Evolutionary conservation across 2,329 filamentous ascomycete species (phyloP).

Genomic region (Cytospora mali): DNA sequence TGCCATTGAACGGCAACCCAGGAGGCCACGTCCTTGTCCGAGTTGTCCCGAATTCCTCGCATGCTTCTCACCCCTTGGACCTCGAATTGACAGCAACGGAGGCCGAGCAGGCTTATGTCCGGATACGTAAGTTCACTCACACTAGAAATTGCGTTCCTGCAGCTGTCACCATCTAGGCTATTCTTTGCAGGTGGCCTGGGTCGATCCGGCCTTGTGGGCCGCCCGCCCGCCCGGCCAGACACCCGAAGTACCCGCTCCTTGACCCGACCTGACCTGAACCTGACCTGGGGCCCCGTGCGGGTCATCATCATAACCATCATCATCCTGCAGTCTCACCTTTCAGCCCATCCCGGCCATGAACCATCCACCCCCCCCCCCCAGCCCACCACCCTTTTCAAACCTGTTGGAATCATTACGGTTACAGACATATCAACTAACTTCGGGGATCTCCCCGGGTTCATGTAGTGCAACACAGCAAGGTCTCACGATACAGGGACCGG

Average conservation of each 20-base stretch:
- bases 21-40: conserved; percentile 23
- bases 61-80: conserved; percentile 12
- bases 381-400: conserved; percentile 5
- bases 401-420: neutral
- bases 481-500: conserved; percentile 55
- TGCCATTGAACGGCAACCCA: neutral
- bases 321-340: conserved; percentile 49
- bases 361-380: conserved; percentile 35
- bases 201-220: conserved; percentile 24
- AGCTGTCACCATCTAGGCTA: conserved; percentile 13
- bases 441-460: neutral
- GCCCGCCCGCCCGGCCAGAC: conserved; percentile 4
- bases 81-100: conserved; percentile 26
- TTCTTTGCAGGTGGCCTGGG: conserved; percentile 20
- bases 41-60: conserved; percentile 12
- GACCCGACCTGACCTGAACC: neutral
- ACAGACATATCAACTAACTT: conserved; percentile 9
- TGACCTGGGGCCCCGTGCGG: conserved; percentile 3
- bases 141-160: neutral
- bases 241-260: neutral
- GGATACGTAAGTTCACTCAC: conserved; percentile 14
- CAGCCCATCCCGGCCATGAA: conserved; percentile 56
- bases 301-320: conserved; percentile 5
- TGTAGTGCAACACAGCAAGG: conserved; percentile 59
- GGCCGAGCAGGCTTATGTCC: conserved; percentile 19